Conservation (phyloP, 2,329 filamentous ascomycete genomes). For the Ophiocordyceps robertsii region DNA sequence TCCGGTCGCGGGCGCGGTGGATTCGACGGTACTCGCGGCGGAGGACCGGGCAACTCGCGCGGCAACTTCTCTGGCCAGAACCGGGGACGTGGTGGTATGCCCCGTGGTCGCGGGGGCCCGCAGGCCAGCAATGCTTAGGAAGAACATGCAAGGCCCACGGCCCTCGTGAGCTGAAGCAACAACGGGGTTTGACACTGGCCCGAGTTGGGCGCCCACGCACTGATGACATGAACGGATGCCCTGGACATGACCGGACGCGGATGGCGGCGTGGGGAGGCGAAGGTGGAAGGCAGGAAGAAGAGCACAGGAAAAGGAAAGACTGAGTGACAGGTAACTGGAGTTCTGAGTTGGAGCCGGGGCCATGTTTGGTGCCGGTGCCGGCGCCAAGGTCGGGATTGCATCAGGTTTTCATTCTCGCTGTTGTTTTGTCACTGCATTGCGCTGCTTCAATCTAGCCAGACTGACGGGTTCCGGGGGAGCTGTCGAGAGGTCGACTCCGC, state of each 20-base stretch:
- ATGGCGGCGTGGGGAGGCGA: background rate
- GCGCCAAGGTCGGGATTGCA: conserved; percentile 8
- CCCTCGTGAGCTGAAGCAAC: background rate
- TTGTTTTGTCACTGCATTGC: conserved; percentile 9
- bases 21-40: conserved; percentile 43
- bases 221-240: background rate
- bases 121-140: conserved; percentile 38
- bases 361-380: conserved; percentile 13
- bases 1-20: conserved; percentile 54
- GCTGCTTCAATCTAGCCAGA: conserved; percentile 3
- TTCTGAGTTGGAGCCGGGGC: conserved; percentile 19
- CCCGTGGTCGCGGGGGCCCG: conserved; percentile 49
- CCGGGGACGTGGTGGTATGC: conserved; percentile 52
- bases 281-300: background rate
- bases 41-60: conserved; percentile 47
- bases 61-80: conserved; percentile 56
- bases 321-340: conserved; percentile 11
- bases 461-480: background rate
- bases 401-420: conserved; percentile 5
- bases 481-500: background rate
- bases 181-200: background rate
- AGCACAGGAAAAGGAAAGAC: background rate
- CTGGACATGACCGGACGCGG: background rate
- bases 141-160: conserved; percentile 1
- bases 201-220: background rate